phyloP scores from a whole-genome alignment of 495 filamentous ascomycete genomes.

The Aspergillus olivimuriae region DNA sequence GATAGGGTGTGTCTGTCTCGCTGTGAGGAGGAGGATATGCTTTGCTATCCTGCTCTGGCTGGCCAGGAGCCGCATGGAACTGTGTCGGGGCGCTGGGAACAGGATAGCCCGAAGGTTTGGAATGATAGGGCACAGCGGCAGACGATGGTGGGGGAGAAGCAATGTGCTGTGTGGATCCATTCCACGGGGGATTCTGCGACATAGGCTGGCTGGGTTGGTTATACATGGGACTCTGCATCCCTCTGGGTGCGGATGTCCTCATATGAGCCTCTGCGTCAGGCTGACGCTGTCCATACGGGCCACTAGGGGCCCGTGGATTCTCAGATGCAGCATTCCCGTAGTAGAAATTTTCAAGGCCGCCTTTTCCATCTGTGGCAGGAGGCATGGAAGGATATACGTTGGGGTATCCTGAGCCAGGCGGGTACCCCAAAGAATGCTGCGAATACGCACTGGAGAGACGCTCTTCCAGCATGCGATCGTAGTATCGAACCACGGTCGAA shows the following conservation, averaged over 20 bases:
- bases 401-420: conserved; percentile 45
- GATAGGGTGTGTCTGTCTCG: conserved; percentile 17
- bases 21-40: conserved; percentile 15
- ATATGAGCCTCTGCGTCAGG: conserved; percentile 17
- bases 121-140: conserved; percentile 12
- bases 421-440: conserved; percentile 58
- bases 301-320: conserved; percentile 14
- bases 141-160: conserved; percentile 19
- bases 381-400: conserved; percentile 64
- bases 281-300: conserved; percentile 45
- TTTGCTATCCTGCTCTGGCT: conserved; percentile 18
- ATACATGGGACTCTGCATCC: conserved; percentile 23
- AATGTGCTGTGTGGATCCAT: conserved; percentile 19
- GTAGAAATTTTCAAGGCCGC: conserved; percentile 75
- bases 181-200: conserved; percentile 23
- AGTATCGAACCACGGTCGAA: conserved; percentile 96
- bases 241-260: conserved; percentile 4
- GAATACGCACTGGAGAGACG: conserved; percentile 87
- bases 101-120: conserved; percentile 17
- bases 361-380: conserved; percentile 38
- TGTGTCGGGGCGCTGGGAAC: conserved; percentile 19
- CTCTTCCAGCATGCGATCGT: conserved; percentile 96
- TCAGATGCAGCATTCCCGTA: conserved; percentile 57
- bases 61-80: conserved; percentile 23
- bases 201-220: conserved; percentile 20